These are phyloP conservation scores for Pyracantha coccinea DNA, from an alignment of 331 rosid species.

Conservation along the genomic window DNA sequence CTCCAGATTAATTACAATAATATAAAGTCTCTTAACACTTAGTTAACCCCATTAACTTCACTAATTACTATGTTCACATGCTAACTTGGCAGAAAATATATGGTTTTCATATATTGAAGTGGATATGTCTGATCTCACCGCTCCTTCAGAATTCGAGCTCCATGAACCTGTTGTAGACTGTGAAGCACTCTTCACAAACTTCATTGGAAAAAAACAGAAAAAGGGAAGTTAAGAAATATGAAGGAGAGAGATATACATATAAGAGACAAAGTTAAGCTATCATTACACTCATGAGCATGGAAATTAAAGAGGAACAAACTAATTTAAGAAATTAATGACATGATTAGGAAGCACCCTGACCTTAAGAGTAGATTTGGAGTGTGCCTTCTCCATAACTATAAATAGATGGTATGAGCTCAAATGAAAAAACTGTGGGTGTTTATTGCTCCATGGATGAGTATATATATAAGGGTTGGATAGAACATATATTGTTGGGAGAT, in stretches of 20 bases:
- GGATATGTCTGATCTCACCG: slow-evolving; percentile 49
- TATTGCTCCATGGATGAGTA: background rate
- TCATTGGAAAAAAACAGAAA: slow-evolving; percentile 3
- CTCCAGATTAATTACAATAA: no score
- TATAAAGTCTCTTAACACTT: background rate
- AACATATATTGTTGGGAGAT: slow-evolving; percentile 54
- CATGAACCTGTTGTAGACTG: slow-evolving; percentile 46
- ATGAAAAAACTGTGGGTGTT: background rate
- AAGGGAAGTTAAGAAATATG: background rate
- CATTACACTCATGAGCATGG: background rate
- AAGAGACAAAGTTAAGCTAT: no score
- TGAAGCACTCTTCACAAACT: slow-evolving; percentile 55
- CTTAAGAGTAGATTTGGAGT: slow-evolving; percentile 57
- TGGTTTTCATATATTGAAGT: background rate
- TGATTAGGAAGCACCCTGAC: slow-evolving; percentile 22
- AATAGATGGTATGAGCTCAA: background rate
- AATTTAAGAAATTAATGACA: background rate
- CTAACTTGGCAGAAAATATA: background rate
- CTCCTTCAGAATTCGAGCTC: slow-evolving; percentile 53
- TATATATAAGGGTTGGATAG: slow-evolving; percentile 7
- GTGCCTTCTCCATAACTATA: slow-evolving; percentile 47
- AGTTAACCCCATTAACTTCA: background rate
- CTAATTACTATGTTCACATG: background rate
- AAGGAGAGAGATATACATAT: background rate
- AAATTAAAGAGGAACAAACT: background rate